Percentiles rank a stretch among this genome's conserved stretches.
These are phyloP conservation scores for Sordariomycetes sp. DNA, from an alignment of 2,329 filamentous ascomycete genomes.

Conservation along the genomic window DNA sequence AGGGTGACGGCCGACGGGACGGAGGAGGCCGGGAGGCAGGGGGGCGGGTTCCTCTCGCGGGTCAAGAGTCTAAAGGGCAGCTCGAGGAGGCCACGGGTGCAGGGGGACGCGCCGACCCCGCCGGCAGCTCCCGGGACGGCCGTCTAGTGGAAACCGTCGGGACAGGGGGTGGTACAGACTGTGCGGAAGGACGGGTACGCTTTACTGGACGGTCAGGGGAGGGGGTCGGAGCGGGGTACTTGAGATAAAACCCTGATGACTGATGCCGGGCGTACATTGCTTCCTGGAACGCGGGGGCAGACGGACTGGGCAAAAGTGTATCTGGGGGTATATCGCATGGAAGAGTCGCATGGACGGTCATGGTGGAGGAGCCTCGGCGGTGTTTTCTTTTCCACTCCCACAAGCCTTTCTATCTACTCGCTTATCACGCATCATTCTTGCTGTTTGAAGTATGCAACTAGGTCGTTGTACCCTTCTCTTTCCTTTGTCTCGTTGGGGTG, in stretches of 20 bases:
- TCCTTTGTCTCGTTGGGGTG: not conserved
- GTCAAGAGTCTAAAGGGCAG: conserved; percentile 75
- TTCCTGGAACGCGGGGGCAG: not conserved
- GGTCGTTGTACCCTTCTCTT: not conserved
- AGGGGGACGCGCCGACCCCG: conserved; percentile 10
- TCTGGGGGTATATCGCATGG: not conserved
- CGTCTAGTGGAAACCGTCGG: conserved; percentile 17
- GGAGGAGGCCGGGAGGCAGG: conserved; percentile 19
- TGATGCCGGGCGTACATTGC: not conserved
- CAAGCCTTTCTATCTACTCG: not conserved
- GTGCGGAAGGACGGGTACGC: not conserved
- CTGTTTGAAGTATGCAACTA: not conserved
- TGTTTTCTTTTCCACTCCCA: too few relatives aligned
- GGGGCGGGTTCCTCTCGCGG: conserved; percentile 57
- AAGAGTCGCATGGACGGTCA: not conserved
- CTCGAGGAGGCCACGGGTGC: conserved; percentile 18
- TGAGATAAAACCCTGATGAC: not conserved
- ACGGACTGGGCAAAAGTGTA: not conserved
- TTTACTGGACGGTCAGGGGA: not conserved
- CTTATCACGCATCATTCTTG: not conserved
- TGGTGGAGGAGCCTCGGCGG: not conserved
- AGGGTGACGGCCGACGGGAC: conserved; percentile 47
- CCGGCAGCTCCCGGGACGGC: conserved; percentile 22
- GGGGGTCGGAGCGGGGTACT: not conserved
- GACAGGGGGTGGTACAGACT: not conserved